Evolutionary conservation across 2,329 filamentous ascomycete genomes (phyloP), one percentile per base, ranked within the genome.

Genomic region (Diaporthe eres): DNA sequence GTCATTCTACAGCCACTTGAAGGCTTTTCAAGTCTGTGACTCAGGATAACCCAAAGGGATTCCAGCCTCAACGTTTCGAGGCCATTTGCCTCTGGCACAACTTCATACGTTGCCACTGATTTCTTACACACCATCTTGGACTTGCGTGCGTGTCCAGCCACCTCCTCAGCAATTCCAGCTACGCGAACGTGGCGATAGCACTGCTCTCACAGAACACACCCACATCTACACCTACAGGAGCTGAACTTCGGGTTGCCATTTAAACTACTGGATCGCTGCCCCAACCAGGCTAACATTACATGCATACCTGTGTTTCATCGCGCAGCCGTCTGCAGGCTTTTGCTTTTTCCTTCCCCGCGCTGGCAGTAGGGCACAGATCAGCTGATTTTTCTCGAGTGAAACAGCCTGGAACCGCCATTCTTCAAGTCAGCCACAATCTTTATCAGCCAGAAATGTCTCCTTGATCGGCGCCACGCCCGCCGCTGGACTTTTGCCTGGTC

Each of bases 381-480:
- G 65, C 65, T 25, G 31, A 42, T 70, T 55, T 42, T 13, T 28
- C 22, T 28, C 34, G 34, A 70, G 34, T 55, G 49, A 53, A 37
- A 70, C 47, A 70, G 28, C 12, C 49, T 70, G 49, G 31, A 55
- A 70, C 65, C 49, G n/a, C 34, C 49, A 65, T 53, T 51, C 47
- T 37, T 31, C 47, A 28, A 17, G 49, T 39, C 31, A 51, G 65
- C 65, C 47, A 68, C 65, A 53, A 19, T 53, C n/a, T 39, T 25
- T 22, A 13, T 42, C 65, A 31, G 5, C 47, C 15, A 6, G 34
- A 39, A 53, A 25, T 10, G 37, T 9, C 47, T 28, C n/a, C 31
- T 70, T 53, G 31, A 42, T 55, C 47, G 49, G 9, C 44, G 31
- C 12, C 47, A 15, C 22, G 25, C 47, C 31, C 13, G 10, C 65